phyloP scores from a whole-genome alignment of 352 stramenopile genomes.

The Pythium monospermum region DNA sequence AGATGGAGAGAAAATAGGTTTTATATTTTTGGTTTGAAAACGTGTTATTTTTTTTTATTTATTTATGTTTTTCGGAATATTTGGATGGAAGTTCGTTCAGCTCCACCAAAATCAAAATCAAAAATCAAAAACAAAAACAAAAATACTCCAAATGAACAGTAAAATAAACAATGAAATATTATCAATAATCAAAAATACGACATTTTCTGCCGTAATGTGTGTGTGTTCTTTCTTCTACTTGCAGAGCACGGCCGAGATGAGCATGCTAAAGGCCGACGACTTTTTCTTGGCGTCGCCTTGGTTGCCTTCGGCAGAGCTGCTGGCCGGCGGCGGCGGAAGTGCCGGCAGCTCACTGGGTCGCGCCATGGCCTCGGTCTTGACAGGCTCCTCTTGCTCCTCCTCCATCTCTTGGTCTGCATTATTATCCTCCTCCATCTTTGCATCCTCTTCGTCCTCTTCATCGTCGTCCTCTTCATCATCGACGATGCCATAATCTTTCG shows the following conservation, averaged over 20 bases:
- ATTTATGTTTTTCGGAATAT: too few species aligned
- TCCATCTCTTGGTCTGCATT: conserved; percentile 19
- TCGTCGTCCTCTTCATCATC: conserved; percentile 39
- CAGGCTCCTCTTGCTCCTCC: conserved; percentile 4
- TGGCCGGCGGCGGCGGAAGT: background rate
- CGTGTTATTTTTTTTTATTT: background rate
- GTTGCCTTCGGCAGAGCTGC: background rate
- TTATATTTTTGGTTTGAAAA: background rate
- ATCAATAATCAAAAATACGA: background rate
- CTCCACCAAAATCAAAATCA: background rate
- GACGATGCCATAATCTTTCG: conserved; percentile 47
- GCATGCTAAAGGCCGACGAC: conserved; percentile 35
- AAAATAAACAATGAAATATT: background rate
- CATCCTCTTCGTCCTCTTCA: conserved; percentile 19
- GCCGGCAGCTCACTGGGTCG: too few species aligned
- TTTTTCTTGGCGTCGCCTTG: conserved; percentile 10
- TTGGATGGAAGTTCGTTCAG: background rate
- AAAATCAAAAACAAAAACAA: background rate
- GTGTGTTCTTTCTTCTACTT: conserved; percentile 17
- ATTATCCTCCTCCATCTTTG: conserved; percentile 27
- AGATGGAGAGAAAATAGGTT: background rate
- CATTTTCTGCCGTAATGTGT: too few species aligned
- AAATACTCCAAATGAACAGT: background rate
- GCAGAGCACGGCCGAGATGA: conserved; percentile 46
- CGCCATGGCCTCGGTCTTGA: conserved; percentile 18